These are phyloP conservation scores for Spencermartinsiella ligniputridi DNA, from an alignment of 1,139 yeast genomes.

Conservation along the genomic window DNA sequence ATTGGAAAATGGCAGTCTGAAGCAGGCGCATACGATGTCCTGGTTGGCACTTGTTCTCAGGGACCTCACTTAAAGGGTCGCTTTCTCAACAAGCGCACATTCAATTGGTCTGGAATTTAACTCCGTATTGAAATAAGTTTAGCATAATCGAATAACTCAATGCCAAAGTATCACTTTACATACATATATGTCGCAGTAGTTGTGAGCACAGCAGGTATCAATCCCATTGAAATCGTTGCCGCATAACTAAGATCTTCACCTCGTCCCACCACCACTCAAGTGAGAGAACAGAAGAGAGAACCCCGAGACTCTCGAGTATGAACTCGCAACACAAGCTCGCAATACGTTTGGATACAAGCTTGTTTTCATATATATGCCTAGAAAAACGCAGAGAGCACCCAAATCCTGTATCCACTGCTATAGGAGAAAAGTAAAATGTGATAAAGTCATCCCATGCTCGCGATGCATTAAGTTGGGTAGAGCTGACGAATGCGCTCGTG, in stretches of 20 bases:
- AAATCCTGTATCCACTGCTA: constrained; percentile 2
- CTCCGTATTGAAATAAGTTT: neutral
- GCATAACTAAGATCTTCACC: too few species aligned
- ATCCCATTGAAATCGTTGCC: neutral
- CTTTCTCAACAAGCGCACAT: neutral
- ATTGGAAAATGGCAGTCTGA: constrained; percentile 2
- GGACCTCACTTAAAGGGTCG: neutral
- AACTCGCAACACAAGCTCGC: too few species aligned
- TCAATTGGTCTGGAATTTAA: neutral
- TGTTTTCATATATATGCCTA: neutral
- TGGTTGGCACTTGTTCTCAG: constrained; percentile 1
- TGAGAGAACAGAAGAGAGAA: too few species aligned
- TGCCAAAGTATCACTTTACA: neutral
- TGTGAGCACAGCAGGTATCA: neutral
- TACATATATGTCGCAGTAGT: neutral
- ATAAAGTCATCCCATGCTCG: constrained; percentile 1
- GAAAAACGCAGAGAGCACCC: constrained; percentile 4
- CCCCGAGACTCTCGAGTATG: too few species aligned
- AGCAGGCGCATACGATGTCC: constrained; percentile 2
- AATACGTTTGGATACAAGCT: too few species aligned
- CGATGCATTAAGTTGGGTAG: neutral
- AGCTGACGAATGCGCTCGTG: neutral
- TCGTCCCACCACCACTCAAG: too few species aligned
- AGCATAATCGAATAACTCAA: too few species aligned
- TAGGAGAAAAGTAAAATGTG: constrained; percentile 1